Evolutionary conservation across 768 basidiomycete genomes (phyloP).

Genomic region (Mycena metata): DNA sequence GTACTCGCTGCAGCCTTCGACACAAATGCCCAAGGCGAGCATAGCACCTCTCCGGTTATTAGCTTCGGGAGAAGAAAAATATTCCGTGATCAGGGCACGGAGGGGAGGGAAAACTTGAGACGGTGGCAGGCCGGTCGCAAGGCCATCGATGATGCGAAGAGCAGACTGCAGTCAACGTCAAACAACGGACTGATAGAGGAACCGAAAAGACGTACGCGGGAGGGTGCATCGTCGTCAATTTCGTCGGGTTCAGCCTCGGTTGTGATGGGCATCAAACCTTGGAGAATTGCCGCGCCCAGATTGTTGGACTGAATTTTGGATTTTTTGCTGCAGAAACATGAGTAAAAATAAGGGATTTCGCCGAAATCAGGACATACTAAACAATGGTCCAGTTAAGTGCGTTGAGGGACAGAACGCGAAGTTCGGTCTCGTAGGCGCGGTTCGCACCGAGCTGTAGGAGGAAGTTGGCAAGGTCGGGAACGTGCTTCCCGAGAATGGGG

Average conservation of each 20-base stretch:
- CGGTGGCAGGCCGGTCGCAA: constrained; percentile 93
- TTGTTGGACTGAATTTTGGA: constrained; percentile 90
- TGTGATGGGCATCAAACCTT: constrained; percentile 93
- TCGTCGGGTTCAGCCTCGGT: constrained; percentile 96
- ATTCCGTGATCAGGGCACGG: constrained; percentile 83
- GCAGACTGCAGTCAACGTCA: constrained; percentile 72
- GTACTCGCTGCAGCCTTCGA: constrained; percentile 98
- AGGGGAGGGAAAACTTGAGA: constrained; percentile 96
- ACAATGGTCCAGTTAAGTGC: constrained; percentile 97
- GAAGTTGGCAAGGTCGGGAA: constrained; percentile 90
- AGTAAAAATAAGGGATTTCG: not conserved
- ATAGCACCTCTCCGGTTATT: constrained; percentile 90
- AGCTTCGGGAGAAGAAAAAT: constrained; percentile 86
- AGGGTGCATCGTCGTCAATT: constrained; percentile 92
- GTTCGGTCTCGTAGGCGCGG: constrained; percentile 77
- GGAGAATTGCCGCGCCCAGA: constrained; percentile 87
- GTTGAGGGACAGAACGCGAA: constrained; percentile 92
- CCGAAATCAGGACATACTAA: constrained; percentile 69
- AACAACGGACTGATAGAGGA: constrained; percentile 1
- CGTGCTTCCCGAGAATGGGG: constrained; percentile 91
- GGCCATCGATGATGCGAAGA: constrained; percentile 92
- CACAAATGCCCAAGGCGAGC: constrained; percentile 94
- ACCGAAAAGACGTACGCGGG: constrained; percentile 71
- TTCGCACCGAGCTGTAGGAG: constrained; percentile 88
- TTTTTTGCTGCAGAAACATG: constrained; percentile 80